These are phyloP conservation scores for Cryptococcus sp. DNA, from an alignment of 1,284 basidiomycete species.

Conservation along the genomic window DNA sequence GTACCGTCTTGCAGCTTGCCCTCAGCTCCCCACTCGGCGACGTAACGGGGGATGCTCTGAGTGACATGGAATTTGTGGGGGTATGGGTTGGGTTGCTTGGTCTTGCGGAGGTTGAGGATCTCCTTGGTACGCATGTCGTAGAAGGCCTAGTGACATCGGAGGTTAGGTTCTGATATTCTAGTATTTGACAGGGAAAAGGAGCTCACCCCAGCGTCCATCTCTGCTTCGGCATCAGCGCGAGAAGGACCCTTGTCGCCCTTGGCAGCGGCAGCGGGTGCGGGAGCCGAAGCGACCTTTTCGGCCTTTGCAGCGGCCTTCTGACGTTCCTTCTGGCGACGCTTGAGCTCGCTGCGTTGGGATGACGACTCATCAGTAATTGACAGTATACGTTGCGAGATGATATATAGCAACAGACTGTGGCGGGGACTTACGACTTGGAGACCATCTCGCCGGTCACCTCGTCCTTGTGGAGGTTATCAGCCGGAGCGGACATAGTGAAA, in stretches of 20 bases:
- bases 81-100: conserved; percentile 88
- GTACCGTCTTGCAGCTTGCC: conserved; percentile 62
- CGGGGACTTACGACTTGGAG: conserved; percentile 75
- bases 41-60: conserved; percentile 74
- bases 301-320: conserved; percentile 84
- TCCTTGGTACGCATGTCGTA: conserved; percentile 88
- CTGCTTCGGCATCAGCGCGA: conserved; percentile 45
- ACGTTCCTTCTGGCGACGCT: conserved; percentile 83
- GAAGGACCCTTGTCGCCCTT: conserved; percentile 61
- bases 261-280: conserved; percentile 62
- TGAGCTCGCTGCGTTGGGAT: conserved; percentile 73
- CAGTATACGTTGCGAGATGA: background rate
- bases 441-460: conserved; percentile 91
- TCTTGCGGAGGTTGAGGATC: conserved; percentile 82
- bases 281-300: conserved; percentile 62
- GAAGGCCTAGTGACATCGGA: conserved; percentile 71
- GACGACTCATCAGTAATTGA: background rate
- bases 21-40: conserved; percentile 72
- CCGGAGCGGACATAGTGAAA: conserved; percentile 50
- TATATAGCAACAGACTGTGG: background rate
- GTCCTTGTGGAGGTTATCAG: conserved; percentile 59
- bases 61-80: conserved; percentile 98
- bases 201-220: conserved; percentile 51
- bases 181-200: background rate
- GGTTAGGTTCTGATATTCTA: background rate